Evolutionary conservation across 371 early-diverging fungal species (phyloP), one percentile per base, ranked within the genome.

Genomic region (Mucor mucedo): DNA sequence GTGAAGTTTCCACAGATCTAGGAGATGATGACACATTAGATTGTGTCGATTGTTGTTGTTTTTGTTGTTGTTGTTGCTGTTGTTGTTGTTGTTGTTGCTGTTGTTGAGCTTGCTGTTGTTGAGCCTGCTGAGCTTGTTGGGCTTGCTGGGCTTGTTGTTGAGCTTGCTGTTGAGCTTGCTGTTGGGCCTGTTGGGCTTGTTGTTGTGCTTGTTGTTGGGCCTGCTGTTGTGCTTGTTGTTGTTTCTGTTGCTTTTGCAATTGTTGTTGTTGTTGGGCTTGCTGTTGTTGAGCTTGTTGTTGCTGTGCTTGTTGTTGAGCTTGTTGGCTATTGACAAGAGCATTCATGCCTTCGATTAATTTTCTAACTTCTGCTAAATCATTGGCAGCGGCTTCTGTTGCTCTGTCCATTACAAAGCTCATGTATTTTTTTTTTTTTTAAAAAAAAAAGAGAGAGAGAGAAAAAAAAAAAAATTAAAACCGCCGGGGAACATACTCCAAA

Each of bases 271-370:
- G 54, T 53, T 58, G 58, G 14, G 56, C 52, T 30, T 53, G 54
- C 38, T 53, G 30, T 58, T 53, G 21, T 14, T 59, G 54, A 14
- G 35, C 14, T 39, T 59, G 49, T 10, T 58, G 71, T 38, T 67
- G 74, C 30, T 60, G 61, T 49, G 63, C 62, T 28, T 52, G 70
- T 49, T 58, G 60, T 42, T 57, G 60, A 14, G 54, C 58, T 45
- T 70, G 71, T 30, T 75, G 78, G 29, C 69, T 74, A 40, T 70
- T 75, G 13, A 79, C 75, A 4, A 82, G 62, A 11, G 78, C 72
- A 62, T 72, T 82, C 79, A 82, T 82, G 33, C 79, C 78, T 58
- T 82, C 82, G 39, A 82, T 75, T 30, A 82, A 72, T 55, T 82
- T 82, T 57, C 82, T 58, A 14, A 82, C 78, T 63, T 82, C 79